Conservation (phyloP, 2,329 filamentous ascomycete species). For the Pseudogymnoascus sp. region DNA sequence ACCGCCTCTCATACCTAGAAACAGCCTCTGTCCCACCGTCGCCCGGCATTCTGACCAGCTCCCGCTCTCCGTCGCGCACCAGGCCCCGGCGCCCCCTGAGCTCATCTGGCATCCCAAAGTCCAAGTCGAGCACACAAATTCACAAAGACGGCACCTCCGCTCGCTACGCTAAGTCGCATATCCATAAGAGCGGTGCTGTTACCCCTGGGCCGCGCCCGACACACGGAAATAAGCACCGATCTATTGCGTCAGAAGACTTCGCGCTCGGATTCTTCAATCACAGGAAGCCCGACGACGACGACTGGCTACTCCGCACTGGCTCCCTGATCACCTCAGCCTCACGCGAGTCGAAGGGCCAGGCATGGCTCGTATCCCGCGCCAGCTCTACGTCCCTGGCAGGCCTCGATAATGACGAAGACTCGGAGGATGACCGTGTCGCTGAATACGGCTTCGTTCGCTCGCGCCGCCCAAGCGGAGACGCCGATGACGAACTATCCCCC, state of each 20-base stretch:
- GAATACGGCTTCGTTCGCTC: slow-evolving; percentile 43
- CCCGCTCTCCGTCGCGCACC: slow-evolving; percentile 34
- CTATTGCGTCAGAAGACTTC: slow-evolving; percentile 20
- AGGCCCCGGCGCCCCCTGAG: slow-evolving; percentile 33
- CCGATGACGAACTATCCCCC: slow-evolving; percentile 30
- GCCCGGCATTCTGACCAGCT: slow-evolving; percentile 52
- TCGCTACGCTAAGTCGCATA: slow-evolving; percentile 16
- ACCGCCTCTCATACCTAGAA: slow-evolving; percentile 49
- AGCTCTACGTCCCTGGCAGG: slow-evolving; percentile 55
- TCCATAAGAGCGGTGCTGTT: slow-evolving; percentile 20
- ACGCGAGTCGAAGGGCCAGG: slow-evolving; percentile 60
- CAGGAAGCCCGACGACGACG: slow-evolving; percentile 39
- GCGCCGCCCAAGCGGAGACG: slow-evolving; percentile 25
- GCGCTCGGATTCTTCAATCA: slow-evolving; percentile 7
- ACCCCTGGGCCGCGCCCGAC: slow-evolving; percentile 19
- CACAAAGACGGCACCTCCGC: slow-evolving; percentile 36
- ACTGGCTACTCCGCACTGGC: slow-evolving; percentile 59
- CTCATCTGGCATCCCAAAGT: slow-evolving; percentile 40
- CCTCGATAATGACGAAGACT: slow-evolving; percentile 45
- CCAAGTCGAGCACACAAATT: slow-evolving; percentile 48
- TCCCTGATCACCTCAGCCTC: slow-evolving; percentile 54
- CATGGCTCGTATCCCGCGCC: slow-evolving; percentile 58
- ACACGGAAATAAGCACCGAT: slow-evolving; percentile 17
- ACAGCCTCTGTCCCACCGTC: slow-evolving; percentile 57
- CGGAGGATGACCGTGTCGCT: slow-evolving; percentile 43